phyloP scores from a whole-genome alignment of 78 protist species.

The Mastigamoeba balamuthi region DNA sequence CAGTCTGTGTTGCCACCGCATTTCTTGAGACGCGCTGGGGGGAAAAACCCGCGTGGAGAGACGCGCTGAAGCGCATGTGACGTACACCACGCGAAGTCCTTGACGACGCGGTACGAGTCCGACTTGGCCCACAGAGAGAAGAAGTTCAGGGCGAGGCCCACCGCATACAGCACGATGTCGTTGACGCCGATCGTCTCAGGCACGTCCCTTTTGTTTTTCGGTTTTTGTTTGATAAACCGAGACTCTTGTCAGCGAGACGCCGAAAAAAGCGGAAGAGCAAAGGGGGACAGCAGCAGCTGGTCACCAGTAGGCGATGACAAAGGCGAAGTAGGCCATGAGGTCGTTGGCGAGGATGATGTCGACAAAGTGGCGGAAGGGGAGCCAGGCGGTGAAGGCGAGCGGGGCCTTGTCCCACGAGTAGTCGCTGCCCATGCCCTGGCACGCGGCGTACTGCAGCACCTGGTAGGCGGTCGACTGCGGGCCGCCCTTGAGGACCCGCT shows the following conservation, averaged over 20 bases:
- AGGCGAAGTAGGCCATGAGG: conserved; percentile 15
- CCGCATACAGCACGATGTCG: conserved; percentile 21
- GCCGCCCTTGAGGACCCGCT: background rate
- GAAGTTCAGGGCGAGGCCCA: conserved; percentile 39
- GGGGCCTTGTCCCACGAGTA: conserved; percentile 57
- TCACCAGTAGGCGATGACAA: background rate
- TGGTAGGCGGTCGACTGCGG: no score
- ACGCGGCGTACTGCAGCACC: background rate
- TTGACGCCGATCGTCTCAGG: conserved; percentile 14
- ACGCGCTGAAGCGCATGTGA: background rate
- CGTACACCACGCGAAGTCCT: conserved; percentile 82
- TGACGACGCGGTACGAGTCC: conserved; percentile 77
- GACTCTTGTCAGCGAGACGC: conserved; percentile 5
- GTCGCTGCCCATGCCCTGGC: conserved; percentile 29
- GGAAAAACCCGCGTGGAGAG: background rate
- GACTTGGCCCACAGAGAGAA: conserved; percentile 67
- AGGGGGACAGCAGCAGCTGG: background rate
- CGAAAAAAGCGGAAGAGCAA: conserved; percentile 15
- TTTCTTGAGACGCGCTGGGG: background rate
- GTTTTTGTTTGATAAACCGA: background rate
- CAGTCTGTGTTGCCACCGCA: conserved; percentile 25
- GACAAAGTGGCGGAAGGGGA: conserved; percentile 65
- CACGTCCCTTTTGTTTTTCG: no score
- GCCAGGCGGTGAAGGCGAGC: conserved; percentile 65
- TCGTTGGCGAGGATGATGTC: conserved; percentile 65